These are phyloP conservation scores for Drechslerella dactyloides DNA, from an alignment of 2,329 filamentous ascomycete genomes.

Conservation along the genomic window DNA sequence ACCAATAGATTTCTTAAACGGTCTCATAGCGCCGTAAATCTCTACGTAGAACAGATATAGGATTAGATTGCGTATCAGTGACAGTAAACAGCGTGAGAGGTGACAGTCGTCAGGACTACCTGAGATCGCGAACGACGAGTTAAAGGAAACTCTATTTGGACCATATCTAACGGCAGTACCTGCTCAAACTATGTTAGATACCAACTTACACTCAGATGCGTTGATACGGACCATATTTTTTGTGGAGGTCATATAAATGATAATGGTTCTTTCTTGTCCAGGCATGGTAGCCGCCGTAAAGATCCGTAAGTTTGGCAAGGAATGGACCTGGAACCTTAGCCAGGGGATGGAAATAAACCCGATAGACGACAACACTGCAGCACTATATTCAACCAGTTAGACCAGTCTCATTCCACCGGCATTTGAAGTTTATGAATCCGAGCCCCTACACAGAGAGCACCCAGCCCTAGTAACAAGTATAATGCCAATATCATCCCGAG, in stretches of 20 bases:
- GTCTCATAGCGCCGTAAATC: conserved; percentile 59
- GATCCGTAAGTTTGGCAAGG: conserved; percentile 68
- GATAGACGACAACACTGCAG: conserved; percentile 58
- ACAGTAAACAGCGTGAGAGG: background rate
- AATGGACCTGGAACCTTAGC: conserved; percentile 71
- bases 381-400: conserved; percentile 1
- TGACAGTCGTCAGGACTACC: conserved; percentile 58
- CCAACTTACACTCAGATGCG: background rate
- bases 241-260: conserved; percentile 73
- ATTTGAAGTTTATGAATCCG: background rate
- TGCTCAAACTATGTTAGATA: conserved; percentile 3
- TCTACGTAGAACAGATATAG: too few relatives aligned
- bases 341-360: conserved; percentile 69
- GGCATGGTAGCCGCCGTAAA: conserved; percentile 70
- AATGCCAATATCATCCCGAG: too few relatives aligned
- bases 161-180: conserved; percentile 58
- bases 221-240: conserved; percentile 68
- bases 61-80: too few relatives aligned
- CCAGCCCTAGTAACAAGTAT: too few relatives aligned
- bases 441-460: background rate
- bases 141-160: conserved; percentile 69
- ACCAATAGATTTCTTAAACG: conserved; percentile 54
- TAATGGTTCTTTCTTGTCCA: conserved; percentile 77
- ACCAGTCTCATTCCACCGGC: background rate
- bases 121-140: conserved; percentile 71